Evolutionary conservation across 2,329 filamentous ascomycete genomes (phyloP), one percentile per base, ranked within the genome.

Genomic region (Fusarium metavorans): DNA sequence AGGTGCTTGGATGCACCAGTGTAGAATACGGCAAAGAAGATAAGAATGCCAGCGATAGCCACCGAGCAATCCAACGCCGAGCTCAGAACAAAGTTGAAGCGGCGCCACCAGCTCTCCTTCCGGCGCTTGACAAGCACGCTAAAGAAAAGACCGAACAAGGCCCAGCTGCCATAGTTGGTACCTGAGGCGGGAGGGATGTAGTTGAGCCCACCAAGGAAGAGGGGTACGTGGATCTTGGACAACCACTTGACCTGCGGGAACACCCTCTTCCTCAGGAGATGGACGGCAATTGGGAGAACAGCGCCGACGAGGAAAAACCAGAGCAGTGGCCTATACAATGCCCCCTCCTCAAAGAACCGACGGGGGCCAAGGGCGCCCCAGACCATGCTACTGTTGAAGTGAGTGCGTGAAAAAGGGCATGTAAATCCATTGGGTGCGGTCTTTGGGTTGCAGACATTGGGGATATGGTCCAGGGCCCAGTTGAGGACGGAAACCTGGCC

Each of bases 351-450:
- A 77, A 90, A 91, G 76, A 91, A 88, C 2, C 88, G 84, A 2
- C 83, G 79, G 0, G 89, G 89, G 0, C 89, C 89, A 27, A 91
- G 88, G 18, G 88, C 82, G 35, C 89, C 89, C 88, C 88, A 89
- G 63, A 89, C 85, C 52, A 89, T 82, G 8, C 87, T 89, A 6
- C 85, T 87, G 30, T 87, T 89, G 80, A 90, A 91, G 78, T 84
- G 79, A 8, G 83, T 81, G 37, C 78, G 76, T 1, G 80, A 81
- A 35, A 81, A 81, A 20, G 81, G 81, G 39, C 81, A 82, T 2
- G 74, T 86, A 79, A 89, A 91, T 20, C 87, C 85, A 59, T 87
- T 85, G 6, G 64, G 68, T 9, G 81, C 73, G 54, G 88, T 84
- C 10, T 85, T 74, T 4, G 76, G 68, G 1, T 80, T 80, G 80